phyloP scores from a whole-genome alignment of 441 rosid species.

The Adansonia gregorii region DNA sequence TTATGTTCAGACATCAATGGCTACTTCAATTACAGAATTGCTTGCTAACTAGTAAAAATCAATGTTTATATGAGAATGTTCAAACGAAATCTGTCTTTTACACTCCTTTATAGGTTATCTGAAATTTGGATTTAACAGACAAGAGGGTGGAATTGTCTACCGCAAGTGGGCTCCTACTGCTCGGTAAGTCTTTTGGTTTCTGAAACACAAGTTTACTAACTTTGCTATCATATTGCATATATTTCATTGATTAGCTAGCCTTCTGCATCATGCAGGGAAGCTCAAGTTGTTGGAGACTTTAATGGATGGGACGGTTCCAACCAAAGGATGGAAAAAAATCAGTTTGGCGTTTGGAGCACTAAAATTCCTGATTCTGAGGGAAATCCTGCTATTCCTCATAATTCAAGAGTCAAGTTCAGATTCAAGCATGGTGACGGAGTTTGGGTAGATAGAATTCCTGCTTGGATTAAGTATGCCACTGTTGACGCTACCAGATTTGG shows the following conservation, averaged over 20 bases:
- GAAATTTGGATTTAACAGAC: conserved; percentile 73
- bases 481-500: conserved; percentile 64
- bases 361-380: conserved; percentile 62
- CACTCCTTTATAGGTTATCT: conserved; percentile 59
- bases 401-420: conserved; percentile 73
- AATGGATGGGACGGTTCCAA: conserved; percentile 85
- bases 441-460: conserved; percentile 79
- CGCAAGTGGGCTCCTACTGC: conserved; percentile 95
- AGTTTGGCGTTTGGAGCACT: conserved; percentile 84
- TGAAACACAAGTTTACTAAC: conserved; percentile 8
- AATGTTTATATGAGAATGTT: background rate
- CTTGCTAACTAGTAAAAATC: conserved; percentile 13
- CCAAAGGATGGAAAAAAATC: conserved; percentile 73
- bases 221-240: background rate
- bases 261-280: conserved; percentile 58
- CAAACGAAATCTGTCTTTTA: background rate
- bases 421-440: conserved; percentile 69
- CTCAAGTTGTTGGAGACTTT: conserved; percentile 77
- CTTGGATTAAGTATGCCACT: conserved; percentile 78
- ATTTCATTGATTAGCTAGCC: conserved; percentile 29
- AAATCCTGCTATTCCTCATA: conserved; percentile 69
- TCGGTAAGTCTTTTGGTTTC: conserved; percentile 49
- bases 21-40: background rate
- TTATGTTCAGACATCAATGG: background rate
- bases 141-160: conserved; percentile 66